Evolutionary conservation across 306 rosid genomes (phyloP), one percentile per base, ranked within the genome.

Genomic region (Prinsepia uniflora): DNA sequence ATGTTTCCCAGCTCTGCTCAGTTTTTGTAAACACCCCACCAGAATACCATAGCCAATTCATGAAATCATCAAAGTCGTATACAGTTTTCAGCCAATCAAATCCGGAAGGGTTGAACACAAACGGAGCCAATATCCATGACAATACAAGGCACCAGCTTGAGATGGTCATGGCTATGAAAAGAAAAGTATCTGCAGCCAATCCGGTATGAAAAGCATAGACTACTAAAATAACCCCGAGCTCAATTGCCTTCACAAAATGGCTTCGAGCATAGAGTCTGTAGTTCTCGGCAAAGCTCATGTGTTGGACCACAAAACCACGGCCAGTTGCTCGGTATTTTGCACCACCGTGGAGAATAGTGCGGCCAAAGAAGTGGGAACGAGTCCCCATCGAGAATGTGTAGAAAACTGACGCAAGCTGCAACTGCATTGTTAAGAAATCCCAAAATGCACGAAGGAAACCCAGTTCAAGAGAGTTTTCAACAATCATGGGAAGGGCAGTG

Each of bases 41-140:
- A 1, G 89, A 76, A 79, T 65, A 79, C 96, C 96, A 93, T 76
- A 90, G 65, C 98, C 98, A 93, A 75, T 72, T 81, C 71, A 93
- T 60, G 75, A 93, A 93, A 83, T 84, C 90, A 17, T 82, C 91
- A 53, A 86, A 93, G 83, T 93, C 98, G 41, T 93, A 89, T 4
- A 93, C 98, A n/a, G 96, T 88, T 69, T 93, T 93, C 85, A 93
- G 88, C 96, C 98, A 93, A 84, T 93, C 98, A 74, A 93, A 88
- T 59, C 98, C 98, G 30, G 96, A 90, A 62, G 98, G 96, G 74
- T 93, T 93, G 67, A 93, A 93, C 54, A 90, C 84, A 71, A 93
- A 93, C 30, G 98, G 98, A 22, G 96, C 83, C 96, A 93, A 80
- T 55, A 93, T 85, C 98, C 98, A 93, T 6, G 98, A 88, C 64